phyloP scores from a whole-genome alignment of 2,329 filamentous ascomycete genomes.

The Pestalotiopsis sp. region DNA sequence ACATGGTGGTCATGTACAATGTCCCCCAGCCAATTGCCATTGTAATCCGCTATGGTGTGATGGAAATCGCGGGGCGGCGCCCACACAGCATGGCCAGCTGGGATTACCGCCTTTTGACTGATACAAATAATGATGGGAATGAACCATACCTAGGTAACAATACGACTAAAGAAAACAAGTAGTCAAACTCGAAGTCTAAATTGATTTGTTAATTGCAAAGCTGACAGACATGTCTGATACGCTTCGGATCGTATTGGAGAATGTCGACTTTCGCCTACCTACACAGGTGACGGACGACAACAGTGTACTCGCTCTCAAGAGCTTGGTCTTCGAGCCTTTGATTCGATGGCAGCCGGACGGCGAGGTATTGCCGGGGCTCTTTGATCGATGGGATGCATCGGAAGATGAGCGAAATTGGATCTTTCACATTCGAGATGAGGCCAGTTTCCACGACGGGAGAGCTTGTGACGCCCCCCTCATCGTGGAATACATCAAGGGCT shows the following conservation, averaged over 20 bases:
- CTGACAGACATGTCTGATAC: background rate
- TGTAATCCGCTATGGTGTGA: no score
- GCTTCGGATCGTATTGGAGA: conserved; percentile 5
- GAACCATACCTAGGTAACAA: no score
- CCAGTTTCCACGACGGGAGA: conserved; percentile 7
- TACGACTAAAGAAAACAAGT: no score
- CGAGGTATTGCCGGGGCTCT: background rate
- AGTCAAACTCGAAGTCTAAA: background rate
- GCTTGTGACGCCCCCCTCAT: conserved; percentile 2
- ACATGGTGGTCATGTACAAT: no score
- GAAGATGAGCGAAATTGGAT: background rate
- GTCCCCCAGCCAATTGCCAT: no score
- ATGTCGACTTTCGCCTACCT: conserved; percentile 13
- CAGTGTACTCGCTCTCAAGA: conserved; percentile 9
- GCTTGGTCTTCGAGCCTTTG: conserved; percentile 9
- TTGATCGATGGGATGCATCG: conserved; percentile 1
- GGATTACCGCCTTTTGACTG: no score
- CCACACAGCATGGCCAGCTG: no score
- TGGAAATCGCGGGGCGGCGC: no score
- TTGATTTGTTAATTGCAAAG: background rate
- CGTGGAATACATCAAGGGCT: conserved; percentile 3
- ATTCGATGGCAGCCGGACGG: conserved; percentile 10
- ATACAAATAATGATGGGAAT: no score
- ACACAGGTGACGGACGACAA: conserved; percentile 14
- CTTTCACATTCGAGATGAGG: conserved; percentile 6